Percentiles rank a stretch among this genome's conserved stretches.
Conservation (phyloP, 2,329 filamentous ascomycete genomes). For the Capronia coronata region DNA sequence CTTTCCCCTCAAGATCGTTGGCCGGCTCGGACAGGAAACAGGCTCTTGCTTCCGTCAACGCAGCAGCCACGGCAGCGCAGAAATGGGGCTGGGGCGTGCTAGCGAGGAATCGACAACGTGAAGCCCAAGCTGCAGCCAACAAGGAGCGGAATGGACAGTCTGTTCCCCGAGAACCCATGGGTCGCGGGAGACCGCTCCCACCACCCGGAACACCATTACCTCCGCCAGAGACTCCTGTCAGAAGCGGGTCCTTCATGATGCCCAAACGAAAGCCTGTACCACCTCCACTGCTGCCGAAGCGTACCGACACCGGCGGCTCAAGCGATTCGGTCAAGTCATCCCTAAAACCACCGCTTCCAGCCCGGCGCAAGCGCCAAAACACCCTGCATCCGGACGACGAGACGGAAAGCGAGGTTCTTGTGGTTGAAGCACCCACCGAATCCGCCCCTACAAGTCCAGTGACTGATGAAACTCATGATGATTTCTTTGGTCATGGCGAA, state of each 20-base stretch:
- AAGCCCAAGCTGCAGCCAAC: slow-evolving; percentile 34
- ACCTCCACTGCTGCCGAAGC: slow-evolving; percentile 33
- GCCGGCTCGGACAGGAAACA: slow-evolving; percentile 36
- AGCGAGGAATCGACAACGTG: slow-evolving; percentile 31
- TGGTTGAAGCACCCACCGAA: slow-evolving; percentile 60
- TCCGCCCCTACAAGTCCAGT: slow-evolving; percentile 53
- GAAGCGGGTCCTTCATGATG: slow-evolving; percentile 53
- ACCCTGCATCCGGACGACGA: slow-evolving; percentile 31
- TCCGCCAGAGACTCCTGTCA: slow-evolving; percentile 52
- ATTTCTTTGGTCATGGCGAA: slow-evolving; percentile 28
- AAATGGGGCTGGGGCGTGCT: slow-evolving; percentile 54
- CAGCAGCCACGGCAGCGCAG: slow-evolving; percentile 52
- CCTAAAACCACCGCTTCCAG: slow-evolving; percentile 40
- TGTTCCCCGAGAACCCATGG: slow-evolving; percentile 64
- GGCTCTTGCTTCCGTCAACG: slow-evolving; percentile 40
- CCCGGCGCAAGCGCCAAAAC: slow-evolving; percentile 38
- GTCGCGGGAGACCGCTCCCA: slow-evolving; percentile 72
- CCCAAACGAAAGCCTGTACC: slow-evolving; percentile 61
- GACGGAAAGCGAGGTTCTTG: slow-evolving; percentile 48
- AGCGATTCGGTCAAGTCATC: slow-evolving; percentile 27
- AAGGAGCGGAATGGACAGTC: slow-evolving; percentile 36
- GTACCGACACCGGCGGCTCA: slow-evolving; percentile 14
- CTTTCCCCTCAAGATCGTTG: slow-evolving; percentile 24
- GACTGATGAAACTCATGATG: slow-evolving; percentile 31
- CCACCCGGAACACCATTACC: slow-evolving; percentile 75